Evolutionary conservation across 768 basidiomycete species (phyloP).

Genomic region (Lentinula guzmanii): DNA sequence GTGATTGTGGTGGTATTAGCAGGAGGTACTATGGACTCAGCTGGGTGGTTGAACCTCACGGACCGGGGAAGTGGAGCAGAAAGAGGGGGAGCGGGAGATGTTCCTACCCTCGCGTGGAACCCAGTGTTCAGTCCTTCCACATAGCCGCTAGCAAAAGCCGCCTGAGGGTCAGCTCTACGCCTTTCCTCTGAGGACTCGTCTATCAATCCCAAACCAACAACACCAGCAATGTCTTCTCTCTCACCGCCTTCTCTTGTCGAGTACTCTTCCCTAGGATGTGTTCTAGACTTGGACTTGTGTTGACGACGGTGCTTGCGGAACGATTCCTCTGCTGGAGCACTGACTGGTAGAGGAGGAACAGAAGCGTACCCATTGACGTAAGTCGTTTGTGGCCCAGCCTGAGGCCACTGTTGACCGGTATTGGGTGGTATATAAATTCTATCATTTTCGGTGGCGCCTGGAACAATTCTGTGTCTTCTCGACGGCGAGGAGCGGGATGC

Average conservation of each 20-base stretch:
- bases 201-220: constrained; percentile 2
- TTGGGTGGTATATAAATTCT: neutral
- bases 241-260: neutral
- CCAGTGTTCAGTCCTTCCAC: constrained; percentile 4
- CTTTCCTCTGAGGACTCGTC: constrained; percentile 3
- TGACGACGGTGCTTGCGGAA: neutral
- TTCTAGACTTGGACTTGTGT: constrained; percentile 2
- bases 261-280: neutral
- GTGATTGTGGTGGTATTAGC: neutral
- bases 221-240: constrained; percentile 3
- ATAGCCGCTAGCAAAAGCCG: neutral
- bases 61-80: neutral
- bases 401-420: neutral
- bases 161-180: neutral
- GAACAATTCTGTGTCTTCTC: constrained; percentile 1
- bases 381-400: neutral
- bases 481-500: neutral
- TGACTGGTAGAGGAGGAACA: neutral
- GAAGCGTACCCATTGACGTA: neutral
- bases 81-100: neutral
- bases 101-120: neutral
- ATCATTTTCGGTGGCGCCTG: neutral
- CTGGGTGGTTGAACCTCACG: neutral
- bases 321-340: neutral
- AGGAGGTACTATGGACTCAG: neutral